phyloP scores from a whole-genome alignment of 176 grass and related monocot species.

The Eremochloa ophiuroides region DNA sequence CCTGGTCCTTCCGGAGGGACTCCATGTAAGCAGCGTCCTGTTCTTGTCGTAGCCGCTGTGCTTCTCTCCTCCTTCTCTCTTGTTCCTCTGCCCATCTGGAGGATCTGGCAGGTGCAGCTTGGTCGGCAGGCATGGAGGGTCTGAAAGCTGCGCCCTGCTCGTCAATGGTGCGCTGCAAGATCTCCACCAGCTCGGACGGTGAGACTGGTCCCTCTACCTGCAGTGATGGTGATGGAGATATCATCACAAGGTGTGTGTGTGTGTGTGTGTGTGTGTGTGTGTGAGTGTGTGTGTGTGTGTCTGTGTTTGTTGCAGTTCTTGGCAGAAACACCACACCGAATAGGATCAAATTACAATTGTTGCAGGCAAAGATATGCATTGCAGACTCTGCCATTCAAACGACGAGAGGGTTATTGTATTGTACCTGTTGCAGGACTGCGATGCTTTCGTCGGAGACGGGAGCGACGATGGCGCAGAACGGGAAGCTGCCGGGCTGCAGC shows the following conservation, averaged over 20 bases:
- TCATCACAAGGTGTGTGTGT: not conserved
- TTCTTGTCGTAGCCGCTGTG: slow-evolving; percentile 37
- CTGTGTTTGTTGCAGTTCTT: not conserved
- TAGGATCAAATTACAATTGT: not conserved
- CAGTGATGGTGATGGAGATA: not conserved
- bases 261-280: too few species aligned
- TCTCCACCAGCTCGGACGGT: slow-evolving; percentile 59
- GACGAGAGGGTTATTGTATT: too few species aligned
- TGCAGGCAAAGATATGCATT: not conserved
- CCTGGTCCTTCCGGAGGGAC: slow-evolving; percentile 61
- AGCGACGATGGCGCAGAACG: slow-evolving; percentile 65
- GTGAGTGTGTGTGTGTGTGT: too few species aligned
- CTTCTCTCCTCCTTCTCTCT: slow-evolving; percentile 44
- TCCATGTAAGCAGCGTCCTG: slow-evolving; percentile 70
- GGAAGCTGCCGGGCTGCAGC: slow-evolving; percentile 51
- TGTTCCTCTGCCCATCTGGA: slow-evolving; percentile 43
- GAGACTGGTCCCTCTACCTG: slow-evolving; percentile 69
- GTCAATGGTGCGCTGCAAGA: slow-evolving; percentile 60
- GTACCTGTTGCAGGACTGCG: slow-evolving; percentile 52
- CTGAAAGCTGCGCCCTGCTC: slow-evolving; percentile 49
- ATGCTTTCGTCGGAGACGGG: slow-evolving; percentile 46
- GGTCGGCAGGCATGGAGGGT: not conserved
- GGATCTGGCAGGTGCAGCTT: slow-evolving; percentile 12
- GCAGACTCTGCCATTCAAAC: not conserved
- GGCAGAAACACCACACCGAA: not conserved